Percentiles rank a stretch among this genome's conserved stretches.
These are phyloP conservation scores for Malus hybrid DNA, from an alignment of 331 rosid genomes.

Conservation along the genomic window DNA sequence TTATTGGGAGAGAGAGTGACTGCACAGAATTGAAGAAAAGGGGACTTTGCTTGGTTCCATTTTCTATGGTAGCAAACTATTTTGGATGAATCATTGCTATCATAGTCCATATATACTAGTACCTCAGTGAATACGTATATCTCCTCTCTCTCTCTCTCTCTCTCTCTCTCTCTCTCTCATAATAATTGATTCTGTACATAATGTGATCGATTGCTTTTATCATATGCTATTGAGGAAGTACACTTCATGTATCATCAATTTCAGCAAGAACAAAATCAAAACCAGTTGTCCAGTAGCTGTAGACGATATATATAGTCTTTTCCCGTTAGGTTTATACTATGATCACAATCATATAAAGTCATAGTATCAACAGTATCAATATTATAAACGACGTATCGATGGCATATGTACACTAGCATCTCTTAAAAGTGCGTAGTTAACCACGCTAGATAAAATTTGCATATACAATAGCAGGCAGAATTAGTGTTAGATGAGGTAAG, in stretches of 20 bases:
- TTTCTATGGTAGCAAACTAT: constrained; percentile 45
- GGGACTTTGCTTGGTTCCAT: constrained; percentile 87
- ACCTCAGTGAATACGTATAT: neutral
- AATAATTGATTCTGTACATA: neutral
- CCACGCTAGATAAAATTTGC: too few species aligned
- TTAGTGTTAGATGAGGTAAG: too few species aligned
- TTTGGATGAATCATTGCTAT: constrained; percentile 28
- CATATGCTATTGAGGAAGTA: neutral
- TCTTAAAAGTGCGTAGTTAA: too few species aligned
- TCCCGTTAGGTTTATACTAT: neutral
- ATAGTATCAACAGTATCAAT: too few species aligned
- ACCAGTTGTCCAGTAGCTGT: neutral
- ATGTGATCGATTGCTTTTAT: neutral
- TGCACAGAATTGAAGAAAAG: constrained; percentile 55
- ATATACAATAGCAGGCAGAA: too few species aligned
- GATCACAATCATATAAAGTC: neutral
- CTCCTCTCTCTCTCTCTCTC: neutral
- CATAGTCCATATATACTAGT: neutral
- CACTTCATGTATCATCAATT: neutral
- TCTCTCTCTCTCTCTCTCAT: neutral
- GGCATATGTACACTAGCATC: too few species aligned
- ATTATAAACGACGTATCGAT: too few species aligned
- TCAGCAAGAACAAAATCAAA: neutral
- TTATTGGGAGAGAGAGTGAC: constrained; percentile 31
- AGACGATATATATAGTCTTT: neutral